Percentiles rank a stretch among this genome's conserved stretches.
phyloP scores from a whole-genome alignment of 345 rosid genomes.

The Excoecaria cochinchinensis region DNA sequence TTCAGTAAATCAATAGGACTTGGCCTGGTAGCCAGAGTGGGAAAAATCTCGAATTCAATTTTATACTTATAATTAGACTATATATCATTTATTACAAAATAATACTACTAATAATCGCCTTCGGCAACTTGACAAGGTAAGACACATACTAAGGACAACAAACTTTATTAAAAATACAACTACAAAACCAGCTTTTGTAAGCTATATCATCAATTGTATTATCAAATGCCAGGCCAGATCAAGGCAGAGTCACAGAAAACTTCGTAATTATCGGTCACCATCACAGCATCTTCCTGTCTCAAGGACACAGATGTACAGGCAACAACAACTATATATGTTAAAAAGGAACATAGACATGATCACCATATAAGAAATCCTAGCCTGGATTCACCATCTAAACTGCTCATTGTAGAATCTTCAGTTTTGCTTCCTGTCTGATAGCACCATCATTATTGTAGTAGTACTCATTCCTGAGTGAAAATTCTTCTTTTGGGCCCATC shows the following conservation, averaged over 20 bases:
- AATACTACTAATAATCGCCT: too few relatives aligned
- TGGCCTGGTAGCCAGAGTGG: too few relatives aligned
- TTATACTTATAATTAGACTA: too few relatives aligned
- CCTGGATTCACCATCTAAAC: slow-evolving; percentile 26
- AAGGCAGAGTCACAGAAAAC: slow-evolving; percentile 3
- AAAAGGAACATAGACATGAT: slow-evolving; percentile 12
- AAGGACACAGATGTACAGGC: background rate
- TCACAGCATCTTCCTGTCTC: slow-evolving; percentile 6
- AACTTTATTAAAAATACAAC: background rate
- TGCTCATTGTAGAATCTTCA: background rate
- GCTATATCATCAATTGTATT: background rate
- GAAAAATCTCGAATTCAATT: too few relatives aligned
- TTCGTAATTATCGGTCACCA: background rate
- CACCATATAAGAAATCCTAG: slow-evolving; percentile 6
- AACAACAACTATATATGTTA: background rate
- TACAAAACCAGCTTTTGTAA: slow-evolving; percentile 1
- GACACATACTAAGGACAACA: background rate
- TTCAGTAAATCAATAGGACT: too few relatives aligned
- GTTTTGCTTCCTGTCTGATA: background rate
- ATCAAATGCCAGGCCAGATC: background rate
- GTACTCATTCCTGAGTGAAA: background rate
- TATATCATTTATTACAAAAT: too few relatives aligned
- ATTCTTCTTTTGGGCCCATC: background rate
- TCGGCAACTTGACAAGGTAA: too few relatives aligned
- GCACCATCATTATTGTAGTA: background rate